Conservation (phyloP, 805 yeast genomes). For the Dipodascopsis tothii region DNA sequence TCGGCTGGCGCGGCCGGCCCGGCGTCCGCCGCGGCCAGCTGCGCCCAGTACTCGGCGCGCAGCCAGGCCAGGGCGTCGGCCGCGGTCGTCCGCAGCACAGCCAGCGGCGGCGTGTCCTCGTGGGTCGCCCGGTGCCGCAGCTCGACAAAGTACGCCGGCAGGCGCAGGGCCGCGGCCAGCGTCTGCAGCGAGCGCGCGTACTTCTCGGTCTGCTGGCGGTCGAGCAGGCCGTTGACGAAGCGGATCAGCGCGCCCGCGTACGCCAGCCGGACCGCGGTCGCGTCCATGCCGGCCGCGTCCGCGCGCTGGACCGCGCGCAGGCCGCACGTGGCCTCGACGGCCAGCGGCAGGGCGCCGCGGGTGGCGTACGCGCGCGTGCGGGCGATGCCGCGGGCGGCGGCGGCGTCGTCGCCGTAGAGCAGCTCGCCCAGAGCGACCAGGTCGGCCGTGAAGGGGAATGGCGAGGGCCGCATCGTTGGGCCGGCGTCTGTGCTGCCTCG, state of each 20-base stretch:
- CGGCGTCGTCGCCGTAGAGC: neutral
- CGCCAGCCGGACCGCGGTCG: constrained; percentile 40
- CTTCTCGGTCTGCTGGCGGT: constrained; percentile 72
- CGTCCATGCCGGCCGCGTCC: constrained; percentile 35
- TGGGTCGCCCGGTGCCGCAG: constrained; percentile 86
- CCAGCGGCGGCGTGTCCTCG: constrained; percentile 67
- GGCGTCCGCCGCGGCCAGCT: neutral
- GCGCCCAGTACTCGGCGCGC: neutral
- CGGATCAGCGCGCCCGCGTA: constrained; percentile 49
- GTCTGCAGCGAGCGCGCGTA: constrained; percentile 72
- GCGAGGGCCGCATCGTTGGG: neutral
- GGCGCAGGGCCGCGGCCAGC: constrained; percentile 57
- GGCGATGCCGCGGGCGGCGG: neutral
- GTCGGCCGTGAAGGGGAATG: neutral
- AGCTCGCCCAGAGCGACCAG: neutral
- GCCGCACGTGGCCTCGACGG: constrained; percentile 57
- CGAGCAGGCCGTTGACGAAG: constrained; percentile 86
- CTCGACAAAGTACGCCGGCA: constrained; percentile 83
- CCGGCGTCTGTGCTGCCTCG: no score
- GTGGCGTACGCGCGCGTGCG: constrained; percentile 39
- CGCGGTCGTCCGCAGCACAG: constrained; percentile 55
- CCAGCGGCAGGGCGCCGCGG: constrained; percentile 64
- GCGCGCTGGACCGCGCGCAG: constrained; percentile 44
- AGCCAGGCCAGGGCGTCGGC: constrained; percentile 69
- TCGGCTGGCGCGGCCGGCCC: no score